Base-by-base conservation (phyloP, 1,139 yeast species). In the Martiniozyma asiatica region DNA sequence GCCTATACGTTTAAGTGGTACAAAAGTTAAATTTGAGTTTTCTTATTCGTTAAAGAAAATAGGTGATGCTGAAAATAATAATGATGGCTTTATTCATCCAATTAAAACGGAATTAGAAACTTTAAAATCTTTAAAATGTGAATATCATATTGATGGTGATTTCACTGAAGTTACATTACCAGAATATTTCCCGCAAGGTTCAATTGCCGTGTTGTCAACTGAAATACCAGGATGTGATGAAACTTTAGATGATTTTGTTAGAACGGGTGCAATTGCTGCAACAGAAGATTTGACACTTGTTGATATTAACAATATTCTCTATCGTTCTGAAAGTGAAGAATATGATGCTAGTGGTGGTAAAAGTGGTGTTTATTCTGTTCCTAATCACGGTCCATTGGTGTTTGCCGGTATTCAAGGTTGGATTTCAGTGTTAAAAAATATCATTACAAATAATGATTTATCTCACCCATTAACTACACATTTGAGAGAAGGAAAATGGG, bases 371-470 rank as follows among this genome's bases (percentile, higher is more conserved):
- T 89, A 89, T 53, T 52, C 56, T 32, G 64, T 89, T 30, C 96
- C 97, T 0, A 61, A 65, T 21, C 60, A 68, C 51, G 97, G 96
- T 0, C 57, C 59, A 11, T 60, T 87, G 29, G 77, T 74, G 0
- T 89, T 84, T 53, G 87, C 94, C 26, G 98, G 98, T 9, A 59
- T 89, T 18, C 93, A 82, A 55, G 98, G 98, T 4, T 89, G 95
- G 94, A 70, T 75, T 29, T 63, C 84, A 0, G 76, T 76, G 0
- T 55, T 87, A 39, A 65, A 70, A 36, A 57, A 62, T 18, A 68
- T 85, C 8, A 73, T 84, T 22, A 62, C 67, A 53, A 59, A 63
- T 26, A 89, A 89, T 48, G 72, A 85, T 44, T 63, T 89, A 31
- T 93, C 89, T 0, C 93, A 82, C 51, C 81, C 95, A 1, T 45